Evolutionary conservation across 2,329 filamentous ascomycete genomes (phyloP).

Genomic region (Elsinoe batatas): DNA sequence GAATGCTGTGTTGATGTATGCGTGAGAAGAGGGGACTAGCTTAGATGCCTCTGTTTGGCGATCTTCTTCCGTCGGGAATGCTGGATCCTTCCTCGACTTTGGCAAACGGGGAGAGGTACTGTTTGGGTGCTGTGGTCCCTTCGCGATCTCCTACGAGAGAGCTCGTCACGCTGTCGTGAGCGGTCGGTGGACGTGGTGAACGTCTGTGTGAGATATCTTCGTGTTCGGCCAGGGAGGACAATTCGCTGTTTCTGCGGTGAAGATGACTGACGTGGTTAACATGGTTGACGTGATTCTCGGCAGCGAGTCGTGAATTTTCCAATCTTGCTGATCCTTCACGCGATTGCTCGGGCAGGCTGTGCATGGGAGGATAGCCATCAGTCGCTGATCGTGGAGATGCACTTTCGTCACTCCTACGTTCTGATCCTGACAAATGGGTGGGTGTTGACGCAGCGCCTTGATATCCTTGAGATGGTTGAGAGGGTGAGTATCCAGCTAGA

Average conservation of each 20-base stretch:
- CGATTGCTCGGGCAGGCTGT: neutral
- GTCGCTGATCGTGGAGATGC: constrained; percentile 8
- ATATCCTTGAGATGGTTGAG: constrained; percentile 11
- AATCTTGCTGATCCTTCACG: constrained; percentile 4
- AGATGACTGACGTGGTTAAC: neutral
- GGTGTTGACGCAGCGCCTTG: neutral
- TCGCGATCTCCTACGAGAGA: constrained; percentile 12
- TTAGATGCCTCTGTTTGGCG: constrained; percentile 11
- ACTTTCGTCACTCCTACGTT: constrained; percentile 6
- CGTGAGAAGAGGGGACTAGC: neutral
- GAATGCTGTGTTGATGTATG: neutral
- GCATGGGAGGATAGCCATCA: constrained; percentile 1
- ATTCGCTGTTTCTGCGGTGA: constrained; percentile 6
- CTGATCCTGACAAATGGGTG: constrained; percentile 3
- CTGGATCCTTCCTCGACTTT: constrained; percentile 7
- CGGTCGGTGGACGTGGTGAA: constrained; percentile 12
- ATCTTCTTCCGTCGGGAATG: constrained; percentile 6
- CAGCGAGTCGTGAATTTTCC: neutral
- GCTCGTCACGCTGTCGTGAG: constrained; percentile 13
- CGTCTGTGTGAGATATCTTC: constrained; percentile 6
- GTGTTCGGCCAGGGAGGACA: constrained; percentile 6
- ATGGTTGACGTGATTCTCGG: neutral
- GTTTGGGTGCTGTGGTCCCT: constrained; percentile 3
- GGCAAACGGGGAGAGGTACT: constrained; percentile 11
- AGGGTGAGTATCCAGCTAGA: constrained; percentile 26